Base-by-base conservation (phyloP, 2,329 filamentous ascomycete species). In the Stromatinia cepivora region DNA sequence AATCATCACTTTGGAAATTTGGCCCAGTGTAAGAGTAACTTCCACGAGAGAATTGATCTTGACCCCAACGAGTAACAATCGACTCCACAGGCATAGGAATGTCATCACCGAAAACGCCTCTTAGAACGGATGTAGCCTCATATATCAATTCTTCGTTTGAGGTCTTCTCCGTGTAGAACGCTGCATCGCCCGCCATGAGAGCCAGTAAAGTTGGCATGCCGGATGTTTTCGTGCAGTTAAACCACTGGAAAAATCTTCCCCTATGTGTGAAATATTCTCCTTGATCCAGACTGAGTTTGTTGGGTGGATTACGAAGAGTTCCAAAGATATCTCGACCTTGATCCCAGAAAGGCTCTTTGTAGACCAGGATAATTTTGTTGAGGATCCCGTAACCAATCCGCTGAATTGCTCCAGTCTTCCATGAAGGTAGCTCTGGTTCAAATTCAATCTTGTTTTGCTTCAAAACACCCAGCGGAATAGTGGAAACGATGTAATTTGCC, bases 221-320 rank as follows among this genome's bases (percentile, higher is more conserved):
- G 58, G 92, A 93, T 4, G 92, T 97, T 74, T 93, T 92, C 71
- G 93, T 90, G 67, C 93, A 93, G 76, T 99, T 98, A 87, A 97
- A 98, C 87, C 97, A 98, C 75, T 99, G 88, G 77, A 98, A 99
- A 81, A 97, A 97, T 34, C 94, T 90, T n/a, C 94, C 94, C 66
- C 94, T 88, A 71, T 88, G 89, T 4, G 86, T 83, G 7, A 88
- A 84, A 76, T 98, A 98, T 73, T 97, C 92, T 64, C 87, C 86
- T 76, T 96, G 93, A 57, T 89, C 84, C 67, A 94, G 84, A 77
- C 93, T 97, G 69, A 88, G 85, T 4, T 85, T 83, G 70, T 88
- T 86, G 31, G 85, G 82, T 4, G 94, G 89, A 73, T 92, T 89
- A 69, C 94, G 90, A 54, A 99, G 83, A 53, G 97, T 88, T 15